These are phyloP conservation scores for Elymus sibiricus DNA, from an alignment of 176 grass and related monocot species.

Conservation along the genomic window DNA sequence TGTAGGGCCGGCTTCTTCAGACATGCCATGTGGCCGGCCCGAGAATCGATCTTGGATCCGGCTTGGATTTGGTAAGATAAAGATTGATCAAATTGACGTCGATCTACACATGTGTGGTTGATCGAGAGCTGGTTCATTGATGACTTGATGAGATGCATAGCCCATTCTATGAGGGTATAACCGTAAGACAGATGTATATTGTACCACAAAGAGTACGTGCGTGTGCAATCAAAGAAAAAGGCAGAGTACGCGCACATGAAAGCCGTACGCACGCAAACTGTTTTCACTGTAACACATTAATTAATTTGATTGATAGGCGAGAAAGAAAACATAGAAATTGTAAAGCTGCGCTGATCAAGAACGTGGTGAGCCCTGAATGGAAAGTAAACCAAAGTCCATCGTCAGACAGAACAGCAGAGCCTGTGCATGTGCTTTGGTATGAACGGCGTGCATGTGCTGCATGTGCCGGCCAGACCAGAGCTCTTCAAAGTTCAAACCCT, in stretches of 20 bases:
- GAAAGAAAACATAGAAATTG: too few relatives aligned
- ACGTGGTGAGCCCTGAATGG: too few relatives aligned
- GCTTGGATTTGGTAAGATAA: background rate
- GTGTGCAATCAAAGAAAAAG: background rate
- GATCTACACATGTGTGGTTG: background rate
- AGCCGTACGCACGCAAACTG: background rate
- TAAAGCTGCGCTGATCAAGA: too few relatives aligned
- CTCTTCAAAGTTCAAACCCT: background rate
- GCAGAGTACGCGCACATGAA: background rate
- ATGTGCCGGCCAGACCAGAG: background rate
- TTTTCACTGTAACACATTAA: too few relatives aligned
- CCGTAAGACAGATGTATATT: background rate
- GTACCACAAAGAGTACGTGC: background rate
- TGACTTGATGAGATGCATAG: too few relatives aligned
- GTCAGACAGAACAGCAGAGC: background rate
- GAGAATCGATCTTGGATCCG: background rate
- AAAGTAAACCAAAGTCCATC: background rate
- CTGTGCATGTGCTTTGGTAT: background rate
- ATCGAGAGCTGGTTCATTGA: too few relatives aligned
- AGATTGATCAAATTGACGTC: background rate
- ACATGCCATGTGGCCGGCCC: background rate
- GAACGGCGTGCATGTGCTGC: background rate
- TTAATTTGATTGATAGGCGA: too few relatives aligned
- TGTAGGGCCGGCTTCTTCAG: background rate
- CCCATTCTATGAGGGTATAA: too few relatives aligned